These are phyloP conservation scores for Starmerella floris DNA, from an alignment of 805 yeast genomes.

Conservation along the genomic window DNA sequence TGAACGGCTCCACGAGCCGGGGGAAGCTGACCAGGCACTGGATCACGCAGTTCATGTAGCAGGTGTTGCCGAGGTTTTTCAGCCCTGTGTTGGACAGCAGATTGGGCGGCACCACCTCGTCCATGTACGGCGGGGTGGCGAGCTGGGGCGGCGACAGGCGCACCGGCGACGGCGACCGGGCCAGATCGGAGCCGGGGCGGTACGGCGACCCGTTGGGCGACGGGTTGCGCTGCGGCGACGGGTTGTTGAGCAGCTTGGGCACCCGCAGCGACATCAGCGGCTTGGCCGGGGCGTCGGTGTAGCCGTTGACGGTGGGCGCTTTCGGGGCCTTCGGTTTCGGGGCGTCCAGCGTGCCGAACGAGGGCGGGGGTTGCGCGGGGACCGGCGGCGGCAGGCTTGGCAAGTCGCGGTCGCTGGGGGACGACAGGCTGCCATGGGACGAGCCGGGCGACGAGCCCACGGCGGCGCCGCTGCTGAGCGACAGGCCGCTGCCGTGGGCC, in stretches of 20 bases:
- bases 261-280: slow-evolving; percentile 6
- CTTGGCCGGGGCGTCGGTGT: slow-evolving; percentile 11
- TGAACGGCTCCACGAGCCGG: slow-evolving; percentile 48
- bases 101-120: slow-evolving; percentile 27
- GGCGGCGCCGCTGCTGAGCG: too few species aligned
- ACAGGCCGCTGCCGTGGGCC: too few species aligned
- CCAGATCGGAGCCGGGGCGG: background rate
- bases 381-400: background rate
- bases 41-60: slow-evolving; percentile 83
- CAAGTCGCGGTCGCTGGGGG: too few species aligned
- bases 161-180: background rate
- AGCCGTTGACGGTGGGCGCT: slow-evolving; percentile 1
- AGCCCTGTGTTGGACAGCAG: slow-evolving; percentile 44
- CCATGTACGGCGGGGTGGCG: slow-evolving; percentile 1
- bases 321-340: background rate
- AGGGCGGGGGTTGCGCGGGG: too few species aligned
- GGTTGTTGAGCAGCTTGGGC: slow-evolving; percentile 6
- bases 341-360: too few species aligned
- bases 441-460: too few species aligned
- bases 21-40: slow-evolving; percentile 73
- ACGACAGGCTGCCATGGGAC: too few species aligned
- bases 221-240: background rate
- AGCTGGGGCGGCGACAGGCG: background rate
- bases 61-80: slow-evolving; percentile 73
- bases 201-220: too few species aligned